Base-by-base conservation (phyloP, 148 eudicot genomes). In the Persicaria tinctoria region DNA sequence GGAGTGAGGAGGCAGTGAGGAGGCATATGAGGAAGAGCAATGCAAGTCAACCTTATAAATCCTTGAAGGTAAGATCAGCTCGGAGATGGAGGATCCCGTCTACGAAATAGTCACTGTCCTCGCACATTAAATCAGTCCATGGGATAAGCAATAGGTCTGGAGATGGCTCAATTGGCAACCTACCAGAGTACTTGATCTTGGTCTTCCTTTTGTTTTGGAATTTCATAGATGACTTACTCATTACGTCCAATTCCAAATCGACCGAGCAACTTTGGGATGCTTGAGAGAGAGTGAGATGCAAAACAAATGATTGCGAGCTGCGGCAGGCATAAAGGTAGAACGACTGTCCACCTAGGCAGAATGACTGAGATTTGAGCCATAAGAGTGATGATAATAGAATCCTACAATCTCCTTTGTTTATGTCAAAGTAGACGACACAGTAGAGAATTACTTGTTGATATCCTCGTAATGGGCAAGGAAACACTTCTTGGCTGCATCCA, bases 171-270 rank as follows among this genome's bases (percentile, higher is more conserved):
- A 20, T 20, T 0, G 23, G 23, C 23, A 20, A 0, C 23, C 23
- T 20, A 20, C 23, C 23, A 20, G 0, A 20, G 23, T 0, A 20
- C 23, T 32, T 6, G 78, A 88, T 86, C 51, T 88, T 90, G 17
- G 90, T 93, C 66, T 86, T 87, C 73, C 86, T 86, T 75, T 92
- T 88, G 87, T 87, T 92, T 46, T 84, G 75, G 68, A 82, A 90
- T 60, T 92, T 96, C 73, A 86, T 90, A 0, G 88, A 77, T 20
- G 96, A 91, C 81, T 87, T 90, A 0, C 88, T 85, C 68, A 93
- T 82, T 10, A 93, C 96, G 0, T 96, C 86, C 80, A 93, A 89
- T 83, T 90, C 93, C 9, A 87, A 89, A 75, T 89, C 91, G 16
- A 93, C 91, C 4, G 88, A 86, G 68, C 90, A 90, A 13, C 86